Evolutionary conservation across 805 yeast species (phyloP).

Genomic region (Isabelozyma heimii): DNA sequence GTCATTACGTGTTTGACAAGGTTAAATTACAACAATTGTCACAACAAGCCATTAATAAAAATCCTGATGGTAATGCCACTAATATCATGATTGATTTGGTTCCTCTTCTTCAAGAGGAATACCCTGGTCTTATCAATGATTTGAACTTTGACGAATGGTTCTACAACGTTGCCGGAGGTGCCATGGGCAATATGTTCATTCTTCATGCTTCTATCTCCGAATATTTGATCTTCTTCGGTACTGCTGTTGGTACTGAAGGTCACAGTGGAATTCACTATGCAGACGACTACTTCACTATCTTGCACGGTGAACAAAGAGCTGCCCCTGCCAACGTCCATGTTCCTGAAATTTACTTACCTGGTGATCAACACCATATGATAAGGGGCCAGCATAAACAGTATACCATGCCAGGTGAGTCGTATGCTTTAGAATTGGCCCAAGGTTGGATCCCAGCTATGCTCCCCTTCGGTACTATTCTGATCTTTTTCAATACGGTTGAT

Average conservation of each 20-base stretch:
- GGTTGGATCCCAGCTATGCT: constrained; percentile 99
- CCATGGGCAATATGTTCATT: constrained; percentile 95
- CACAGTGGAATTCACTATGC: constrained; percentile 95
- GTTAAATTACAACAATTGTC: constrained; percentile 57
- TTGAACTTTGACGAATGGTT: constrained; percentile 84
- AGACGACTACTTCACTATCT: constrained; percentile 93
- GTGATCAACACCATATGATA: constrained; percentile 76
- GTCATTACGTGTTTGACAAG: constrained; percentile 68
- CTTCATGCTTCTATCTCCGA: constrained; percentile 93
- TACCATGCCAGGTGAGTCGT: constrained; percentile 75
- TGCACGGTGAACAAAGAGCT: constrained; percentile 76
- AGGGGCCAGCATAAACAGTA: constrained; percentile 83
- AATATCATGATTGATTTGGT: constrained; percentile 63
- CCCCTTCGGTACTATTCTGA: constrained; percentile 90
- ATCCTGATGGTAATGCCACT: constrained; percentile 60
- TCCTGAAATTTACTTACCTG: constrained; percentile 79
- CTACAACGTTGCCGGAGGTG: constrained; percentile 97
- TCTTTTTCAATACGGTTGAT: constrained; percentile 78
- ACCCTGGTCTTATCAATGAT: constrained; percentile 74
- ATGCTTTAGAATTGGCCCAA: constrained; percentile 93
- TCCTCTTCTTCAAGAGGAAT: constrained; percentile 52
- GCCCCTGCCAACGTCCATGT: constrained; percentile 59
- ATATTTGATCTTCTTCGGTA: constrained; percentile 89
- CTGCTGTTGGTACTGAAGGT: constrained; percentile 94
- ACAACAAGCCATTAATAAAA: constrained; percentile 48